These are phyloP conservation scores for Tieghemiomyces parasiticus DNA, from an alignment of 192 early-diverging fungal genomes.

Conservation along the genomic window DNA sequence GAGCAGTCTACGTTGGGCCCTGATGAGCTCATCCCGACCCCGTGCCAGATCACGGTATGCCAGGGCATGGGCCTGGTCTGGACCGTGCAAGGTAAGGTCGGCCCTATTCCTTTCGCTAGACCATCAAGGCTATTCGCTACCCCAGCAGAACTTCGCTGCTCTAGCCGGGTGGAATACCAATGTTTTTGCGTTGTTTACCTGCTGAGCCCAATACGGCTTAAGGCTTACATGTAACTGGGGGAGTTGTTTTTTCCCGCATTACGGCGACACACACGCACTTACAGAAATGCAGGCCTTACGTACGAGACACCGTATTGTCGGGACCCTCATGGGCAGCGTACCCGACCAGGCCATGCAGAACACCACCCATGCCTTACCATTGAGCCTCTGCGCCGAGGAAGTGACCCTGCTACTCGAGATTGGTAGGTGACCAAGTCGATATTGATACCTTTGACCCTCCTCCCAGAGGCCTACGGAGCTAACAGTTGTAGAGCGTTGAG, in stretches of 20 bases:
- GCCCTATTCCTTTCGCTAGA: not conserved
- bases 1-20: too few species aligned
- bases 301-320: not conserved
- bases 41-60: too few species aligned
- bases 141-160: not conserved
- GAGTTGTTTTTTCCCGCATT: too few species aligned
- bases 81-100: not conserved
- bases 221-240: too few species aligned
- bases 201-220: not conserved
- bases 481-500: not conserved
- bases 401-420: not conserved
- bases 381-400: not conserved
- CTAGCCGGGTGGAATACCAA: not conserved
- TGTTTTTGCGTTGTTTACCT: not conserved
- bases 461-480: not conserved
- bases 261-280: too few species aligned
- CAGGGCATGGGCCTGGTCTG: not conserved
- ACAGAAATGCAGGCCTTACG: not conserved
- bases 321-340: not conserved
- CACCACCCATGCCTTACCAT: not conserved
- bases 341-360: not conserved
- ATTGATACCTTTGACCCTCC: not conserved
- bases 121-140: not conserved
- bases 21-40: too few species aligned
- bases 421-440: not conserved